Evolutionary conservation across 139 green algal species (phyloP).

Genomic region (Monoraphidium neglectum): DNA sequence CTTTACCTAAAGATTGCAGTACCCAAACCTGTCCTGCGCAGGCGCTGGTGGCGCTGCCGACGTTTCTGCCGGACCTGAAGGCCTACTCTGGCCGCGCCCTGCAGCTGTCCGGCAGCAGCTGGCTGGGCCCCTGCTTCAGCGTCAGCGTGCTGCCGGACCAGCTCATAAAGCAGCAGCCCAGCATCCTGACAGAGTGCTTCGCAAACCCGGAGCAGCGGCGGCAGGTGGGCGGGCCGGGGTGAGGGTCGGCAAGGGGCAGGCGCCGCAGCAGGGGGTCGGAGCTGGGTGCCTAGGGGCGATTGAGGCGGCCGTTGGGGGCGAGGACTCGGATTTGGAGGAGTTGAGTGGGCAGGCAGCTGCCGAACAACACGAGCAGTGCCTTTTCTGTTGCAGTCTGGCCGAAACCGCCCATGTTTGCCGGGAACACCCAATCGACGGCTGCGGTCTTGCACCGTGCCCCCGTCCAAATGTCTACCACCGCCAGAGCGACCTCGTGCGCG

Average conservation of each 20-base stretch:
- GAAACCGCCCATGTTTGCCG: too few species aligned
- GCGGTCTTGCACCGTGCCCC: background rate
- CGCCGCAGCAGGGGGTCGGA: background rate
- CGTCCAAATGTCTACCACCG: background rate
- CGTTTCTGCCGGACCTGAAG: conserved; percentile 50
- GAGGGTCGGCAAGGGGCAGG: background rate
- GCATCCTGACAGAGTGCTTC: too few species aligned
- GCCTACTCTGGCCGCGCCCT: conserved; percentile 6
- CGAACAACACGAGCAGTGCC: background rate
- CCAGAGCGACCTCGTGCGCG: conserved; percentile 41
- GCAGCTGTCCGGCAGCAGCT: conserved; percentile 39
- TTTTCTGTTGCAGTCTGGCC: background rate
- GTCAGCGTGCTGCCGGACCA: conserved; percentile 34
- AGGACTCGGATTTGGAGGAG: background rate
- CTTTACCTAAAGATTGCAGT: too few species aligned
- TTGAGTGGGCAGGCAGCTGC: conserved; percentile 2
- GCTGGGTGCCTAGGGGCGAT: background rate
- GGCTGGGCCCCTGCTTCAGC: conserved; percentile 82
- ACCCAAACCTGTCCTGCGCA: too few species aligned
- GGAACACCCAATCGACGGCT: too few species aligned
- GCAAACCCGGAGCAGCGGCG: background rate
- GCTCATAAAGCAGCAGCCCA: background rate
- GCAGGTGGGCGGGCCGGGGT: background rate
- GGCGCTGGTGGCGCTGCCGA: conserved; percentile 41
- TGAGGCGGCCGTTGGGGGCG: background rate